Conservation (phyloP, 306 rosid genomes). For the Dalbergia oliveri region DNA sequence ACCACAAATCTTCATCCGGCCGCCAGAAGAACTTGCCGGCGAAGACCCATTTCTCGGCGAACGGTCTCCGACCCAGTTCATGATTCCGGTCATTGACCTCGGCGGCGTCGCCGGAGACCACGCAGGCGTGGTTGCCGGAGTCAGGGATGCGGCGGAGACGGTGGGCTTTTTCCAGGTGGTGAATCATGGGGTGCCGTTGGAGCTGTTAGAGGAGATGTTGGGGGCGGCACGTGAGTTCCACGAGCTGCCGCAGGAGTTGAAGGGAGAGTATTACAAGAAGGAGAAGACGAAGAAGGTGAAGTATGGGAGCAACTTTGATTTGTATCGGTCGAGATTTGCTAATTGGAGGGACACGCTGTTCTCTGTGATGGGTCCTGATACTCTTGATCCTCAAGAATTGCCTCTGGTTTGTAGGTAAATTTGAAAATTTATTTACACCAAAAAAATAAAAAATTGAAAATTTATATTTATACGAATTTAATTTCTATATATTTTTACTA, state of each 20-base stretch:
- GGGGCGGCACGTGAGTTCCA: constrained; percentile 26
- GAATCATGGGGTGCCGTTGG: constrained; percentile 1
- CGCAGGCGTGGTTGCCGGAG: constrained; percentile 11
- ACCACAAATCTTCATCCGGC: constrained; percentile 42
- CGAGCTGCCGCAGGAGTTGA: background rate
- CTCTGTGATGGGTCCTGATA: constrained; percentile 47
- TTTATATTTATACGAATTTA: too few species aligned
- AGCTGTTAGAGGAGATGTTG: constrained; percentile 8
- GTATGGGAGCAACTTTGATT: constrained; percentile 51
- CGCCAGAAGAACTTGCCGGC: constrained; percentile 33
- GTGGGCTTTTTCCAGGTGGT: constrained; percentile 40
- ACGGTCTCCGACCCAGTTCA: background rate
- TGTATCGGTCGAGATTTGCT: constrained; percentile 45
- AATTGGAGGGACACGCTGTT: constrained; percentile 51
- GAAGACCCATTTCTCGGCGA: background rate
- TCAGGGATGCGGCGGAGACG: constrained; percentile 37
- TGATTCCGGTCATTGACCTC: constrained; percentile 44
- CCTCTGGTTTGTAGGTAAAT: background rate
- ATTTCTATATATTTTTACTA: too few species aligned
- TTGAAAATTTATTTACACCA: background rate
- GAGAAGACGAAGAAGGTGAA: constrained; percentile 41
- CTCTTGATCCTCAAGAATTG: constrained; percentile 14
- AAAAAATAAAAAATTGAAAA: too few species aligned
- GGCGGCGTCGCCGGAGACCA: background rate
- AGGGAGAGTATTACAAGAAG: constrained; percentile 42